These are phyloP conservation scores for Candida buenavistaensis DNA, from an alignment of 1,139 yeast genomes.

Conservation along the genomic window DNA sequence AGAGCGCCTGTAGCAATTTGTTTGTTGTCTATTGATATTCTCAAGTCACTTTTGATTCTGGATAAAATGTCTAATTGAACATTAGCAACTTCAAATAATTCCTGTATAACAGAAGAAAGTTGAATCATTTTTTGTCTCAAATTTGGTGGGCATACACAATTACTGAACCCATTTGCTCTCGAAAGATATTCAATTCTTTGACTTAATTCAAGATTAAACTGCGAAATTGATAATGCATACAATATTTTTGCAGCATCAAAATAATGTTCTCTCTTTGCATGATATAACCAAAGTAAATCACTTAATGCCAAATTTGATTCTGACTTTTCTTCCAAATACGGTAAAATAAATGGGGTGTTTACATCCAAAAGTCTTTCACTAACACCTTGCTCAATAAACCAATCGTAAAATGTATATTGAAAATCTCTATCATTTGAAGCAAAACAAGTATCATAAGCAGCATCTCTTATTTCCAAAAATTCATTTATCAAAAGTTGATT, in stretches of 20 bases:
- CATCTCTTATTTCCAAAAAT: slow-evolving; percentile 61
- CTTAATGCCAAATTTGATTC: slow-evolving; percentile 69
- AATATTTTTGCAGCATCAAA: slow-evolving; percentile 83
- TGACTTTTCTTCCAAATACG: slow-evolving; percentile 76
- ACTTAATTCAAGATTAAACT: slow-evolving; percentile 64
- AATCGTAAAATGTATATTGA: slow-evolving; percentile 89
- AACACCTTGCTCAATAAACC: slow-evolving; percentile 81
- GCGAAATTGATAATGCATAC: slow-evolving; percentile 71
- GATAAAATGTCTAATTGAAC: slow-evolving; percentile 80
- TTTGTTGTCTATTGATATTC: slow-evolving; percentile 50
- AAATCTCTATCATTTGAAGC: slow-evolving; percentile 75
- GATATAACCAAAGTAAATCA: slow-evolving; percentile 83
- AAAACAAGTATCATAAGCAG: slow-evolving; percentile 74
- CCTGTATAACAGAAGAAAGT: slow-evolving; percentile 69
- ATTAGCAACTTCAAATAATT: slow-evolving; percentile 82
- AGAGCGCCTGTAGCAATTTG: slow-evolving; percentile 53
- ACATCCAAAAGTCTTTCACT: slow-evolving; percentile 77
- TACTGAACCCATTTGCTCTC: slow-evolving; percentile 91
- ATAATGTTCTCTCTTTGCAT: slow-evolving; percentile 78
- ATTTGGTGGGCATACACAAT: slow-evolving; percentile 78
- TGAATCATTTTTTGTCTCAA: slow-evolving; percentile 75
- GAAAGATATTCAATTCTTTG: slow-evolving; percentile 87
- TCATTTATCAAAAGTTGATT: slow-evolving; percentile 51
- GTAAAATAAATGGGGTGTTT: slow-evolving; percentile 76
- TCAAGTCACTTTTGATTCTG: slow-evolving; percentile 57